A percentile compares a stretch with the other conserved stretches of the same genome.
Evolutionary conservation across 2,329 filamentous ascomycete genomes (phyloP).

Genomic region (Elsinoe batatas): DNA sequence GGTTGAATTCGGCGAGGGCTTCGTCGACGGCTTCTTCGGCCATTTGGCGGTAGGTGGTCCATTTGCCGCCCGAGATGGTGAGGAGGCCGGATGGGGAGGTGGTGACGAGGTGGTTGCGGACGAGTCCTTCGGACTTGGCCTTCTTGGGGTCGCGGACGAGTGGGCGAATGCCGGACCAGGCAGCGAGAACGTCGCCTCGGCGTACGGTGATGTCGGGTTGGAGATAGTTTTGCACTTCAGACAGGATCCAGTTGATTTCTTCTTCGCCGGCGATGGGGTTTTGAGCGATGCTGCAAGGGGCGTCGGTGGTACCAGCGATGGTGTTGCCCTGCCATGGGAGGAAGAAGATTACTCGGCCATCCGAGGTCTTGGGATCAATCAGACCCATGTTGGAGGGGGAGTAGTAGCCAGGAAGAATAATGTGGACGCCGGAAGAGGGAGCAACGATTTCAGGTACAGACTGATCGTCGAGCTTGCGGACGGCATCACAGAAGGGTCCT

Average conservation of each 20-base stretch:
- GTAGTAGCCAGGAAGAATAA: slow-evolving; percentile 80
- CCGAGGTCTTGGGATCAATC: slow-evolving; percentile 76
- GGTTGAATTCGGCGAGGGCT: slow-evolving; percentile 58
- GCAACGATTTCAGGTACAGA: slow-evolving; percentile 67
- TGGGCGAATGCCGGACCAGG: slow-evolving; percentile 81
- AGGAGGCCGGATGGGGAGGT: slow-evolving; percentile 69
- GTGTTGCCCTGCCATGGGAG: slow-evolving; percentile 89
- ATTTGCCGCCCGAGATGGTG: slow-evolving; percentile 82
- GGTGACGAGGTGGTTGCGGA: slow-evolving; percentile 76
- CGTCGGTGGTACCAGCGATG: slow-evolving; percentile 80
- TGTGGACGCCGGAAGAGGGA: slow-evolving; percentile 74
- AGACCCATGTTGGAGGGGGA: slow-evolving; percentile 78
- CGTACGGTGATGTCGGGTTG: slow-evolving; percentile 77
- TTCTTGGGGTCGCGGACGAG: slow-evolving; percentile 80
- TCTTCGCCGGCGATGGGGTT: slow-evolving; percentile 72
- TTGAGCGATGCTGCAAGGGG: slow-evolving; percentile 58
- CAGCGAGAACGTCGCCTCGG: slow-evolving; percentile 76
- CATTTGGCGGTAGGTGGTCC: slow-evolving; percentile 92
- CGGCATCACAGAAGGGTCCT: slow-evolving; percentile 76
- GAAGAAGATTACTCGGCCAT: slow-evolving; percentile 87
- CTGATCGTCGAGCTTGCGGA: slow-evolving; percentile 74
- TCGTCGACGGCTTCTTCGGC: slow-evolving; percentile 81
- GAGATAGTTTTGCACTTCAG: slow-evolving; percentile 71
- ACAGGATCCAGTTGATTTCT: slow-evolving; percentile 80
- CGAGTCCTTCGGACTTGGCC: slow-evolving; percentile 74